phyloP scores from a whole-genome alignment of 1,139 yeast genomes.

The Blastobotrys buckinghamii region DNA sequence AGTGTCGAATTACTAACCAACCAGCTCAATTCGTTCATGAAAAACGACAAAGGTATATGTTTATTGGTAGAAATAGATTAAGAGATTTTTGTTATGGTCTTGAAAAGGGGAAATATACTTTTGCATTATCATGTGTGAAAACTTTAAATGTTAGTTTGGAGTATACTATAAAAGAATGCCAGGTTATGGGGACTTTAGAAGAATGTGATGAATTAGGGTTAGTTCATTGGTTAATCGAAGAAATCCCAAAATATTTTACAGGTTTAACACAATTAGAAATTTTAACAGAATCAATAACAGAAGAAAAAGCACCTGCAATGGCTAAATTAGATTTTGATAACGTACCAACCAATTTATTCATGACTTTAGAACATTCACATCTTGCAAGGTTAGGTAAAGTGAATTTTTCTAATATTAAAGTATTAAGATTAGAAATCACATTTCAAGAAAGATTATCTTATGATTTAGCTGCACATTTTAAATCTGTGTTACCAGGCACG shows the following conservation, averaged over 20 bases:
- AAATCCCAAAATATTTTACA: constrained; percentile 10
- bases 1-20: not conserved
- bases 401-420: constrained; percentile 6
- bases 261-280: constrained; percentile 10
- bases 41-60: constrained; percentile 8
- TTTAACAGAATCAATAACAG: constrained; percentile 6
- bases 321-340: constrained; percentile 9
- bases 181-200: constrained; percentile 5
- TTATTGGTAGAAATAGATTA: constrained; percentile 4
- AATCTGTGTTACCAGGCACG: constrained; percentile 2
- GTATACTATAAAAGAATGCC: constrained; percentile 4
- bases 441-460: constrained; percentile 9
- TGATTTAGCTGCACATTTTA: constrained; percentile 8
- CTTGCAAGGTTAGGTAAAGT: constrained; percentile 2
- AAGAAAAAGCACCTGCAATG: constrained; percentile 8
- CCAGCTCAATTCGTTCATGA: constrained; percentile 10
- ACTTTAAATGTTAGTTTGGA: constrained; percentile 7
- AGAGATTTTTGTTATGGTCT: constrained; percentile 10
- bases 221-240: constrained; percentile 12
- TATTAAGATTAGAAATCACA: constrained; percentile 10
- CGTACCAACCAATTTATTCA: constrained; percentile 10
- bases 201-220: constrained; percentile 12
- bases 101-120: constrained; percentile 5
- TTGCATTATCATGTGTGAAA: constrained; percentile 8
- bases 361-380: constrained; percentile 10